phyloP scores from a whole-genome alignment of 495 filamentous ascomycete species.

The Acidiella bohemica region DNA sequence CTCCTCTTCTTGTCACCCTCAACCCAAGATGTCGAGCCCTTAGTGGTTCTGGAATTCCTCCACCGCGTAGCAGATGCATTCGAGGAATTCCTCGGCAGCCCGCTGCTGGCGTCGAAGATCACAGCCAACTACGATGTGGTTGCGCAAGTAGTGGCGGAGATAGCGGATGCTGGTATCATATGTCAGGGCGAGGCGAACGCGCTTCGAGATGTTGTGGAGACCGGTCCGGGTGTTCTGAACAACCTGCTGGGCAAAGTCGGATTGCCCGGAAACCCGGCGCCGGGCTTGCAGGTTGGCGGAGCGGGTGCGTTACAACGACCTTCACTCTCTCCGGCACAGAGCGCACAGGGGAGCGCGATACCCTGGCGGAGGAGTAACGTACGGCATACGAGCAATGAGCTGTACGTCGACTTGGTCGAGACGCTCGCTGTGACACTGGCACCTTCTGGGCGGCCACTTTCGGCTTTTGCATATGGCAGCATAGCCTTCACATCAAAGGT shows the following conservation, averaged over 20 bases:
- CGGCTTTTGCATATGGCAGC: constrained; percentile 79
- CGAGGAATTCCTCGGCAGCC: constrained; percentile 90
- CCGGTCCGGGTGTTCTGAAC: constrained; percentile 66
- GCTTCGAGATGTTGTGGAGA: constrained; percentile 78
- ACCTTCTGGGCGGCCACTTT: constrained; percentile 73
- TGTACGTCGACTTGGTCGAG: constrained; percentile 94
- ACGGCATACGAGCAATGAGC: constrained; percentile 88
- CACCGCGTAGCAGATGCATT: constrained; percentile 86
- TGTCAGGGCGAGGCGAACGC: constrained; percentile 89
- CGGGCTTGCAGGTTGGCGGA: constrained; percentile 5
- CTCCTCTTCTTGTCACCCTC: constrained; percentile 74
- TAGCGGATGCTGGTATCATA: constrained; percentile 88
- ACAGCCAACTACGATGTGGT: constrained; percentile 87
- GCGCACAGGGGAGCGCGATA: constrained; percentile 36
- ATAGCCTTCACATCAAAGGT: constrained; percentile 93
- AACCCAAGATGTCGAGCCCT: constrained; percentile 73
- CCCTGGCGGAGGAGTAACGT: constrained; percentile 90
- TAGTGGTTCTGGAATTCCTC: constrained; percentile 92
- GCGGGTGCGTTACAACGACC: not conserved
- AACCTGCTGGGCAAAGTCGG: constrained; percentile 75
- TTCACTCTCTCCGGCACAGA: constrained; percentile 4
- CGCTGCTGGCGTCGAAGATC: constrained; percentile 70
- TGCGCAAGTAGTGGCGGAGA: constrained; percentile 83
- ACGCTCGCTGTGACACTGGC: constrained; percentile 74
- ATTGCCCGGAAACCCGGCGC: constrained; percentile 1